A percentile compares a stretch with the other conserved stretches of the same genome.
phyloP scores from a whole-genome alignment of 768 basidiomycete species.

The Dioszegia crocea region DNA sequence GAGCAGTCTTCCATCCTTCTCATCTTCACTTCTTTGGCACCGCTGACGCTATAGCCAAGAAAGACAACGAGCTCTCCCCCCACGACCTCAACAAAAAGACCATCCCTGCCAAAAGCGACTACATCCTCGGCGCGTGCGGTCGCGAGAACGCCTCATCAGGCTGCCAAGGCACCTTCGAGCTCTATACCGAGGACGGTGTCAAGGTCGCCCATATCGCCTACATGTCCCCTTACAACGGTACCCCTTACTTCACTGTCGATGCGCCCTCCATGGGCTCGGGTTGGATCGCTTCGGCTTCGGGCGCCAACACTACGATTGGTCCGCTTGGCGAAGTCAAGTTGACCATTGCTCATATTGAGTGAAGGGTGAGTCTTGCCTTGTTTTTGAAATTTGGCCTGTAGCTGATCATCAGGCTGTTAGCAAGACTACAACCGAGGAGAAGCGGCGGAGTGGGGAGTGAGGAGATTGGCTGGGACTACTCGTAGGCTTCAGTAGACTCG shows the following conservation, averaged over 20 bases:
- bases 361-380: too few species aligned
- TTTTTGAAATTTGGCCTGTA: too few species aligned
- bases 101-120: background rate
- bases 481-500: too few species aligned
- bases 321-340: background rate
- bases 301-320: background rate
- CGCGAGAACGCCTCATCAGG: background rate
- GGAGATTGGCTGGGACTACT: too few species aligned
- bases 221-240: background rate
- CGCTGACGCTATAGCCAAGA: too few species aligned
- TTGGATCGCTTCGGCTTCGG: background rate
- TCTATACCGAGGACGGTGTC: background rate
- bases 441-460: too few species aligned
- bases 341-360: background rate
- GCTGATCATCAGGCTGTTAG: too few species aligned
- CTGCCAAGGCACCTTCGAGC: background rate
- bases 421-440: too few species aligned
- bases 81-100: background rate
- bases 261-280: background rate
- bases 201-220: background rate
- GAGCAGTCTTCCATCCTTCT: too few species aligned
- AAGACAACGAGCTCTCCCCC: too few species aligned
- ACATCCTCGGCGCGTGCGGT: background rate
- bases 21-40: too few species aligned
- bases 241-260: background rate